Percentiles rank a stretch among this genome's conserved stretches.
Evolutionary conservation across 2,329 filamentous ascomycete species (phyloP).

Genomic region (Akanthomyces muscarius): DNA sequence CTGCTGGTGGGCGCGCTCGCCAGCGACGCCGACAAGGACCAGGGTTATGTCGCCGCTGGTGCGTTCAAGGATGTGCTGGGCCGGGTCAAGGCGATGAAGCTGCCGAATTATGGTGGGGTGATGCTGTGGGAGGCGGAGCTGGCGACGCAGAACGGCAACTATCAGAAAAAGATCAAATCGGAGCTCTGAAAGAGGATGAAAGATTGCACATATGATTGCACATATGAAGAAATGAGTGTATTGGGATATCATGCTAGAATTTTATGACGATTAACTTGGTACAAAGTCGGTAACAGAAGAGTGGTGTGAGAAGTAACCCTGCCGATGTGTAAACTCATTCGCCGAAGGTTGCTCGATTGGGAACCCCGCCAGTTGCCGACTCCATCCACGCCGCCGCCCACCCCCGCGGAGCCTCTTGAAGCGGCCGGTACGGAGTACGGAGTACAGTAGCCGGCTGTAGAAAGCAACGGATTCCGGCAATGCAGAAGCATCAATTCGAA

Average conservation of each 20-base stretch:
- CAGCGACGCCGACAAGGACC: slow-evolving; percentile 44
- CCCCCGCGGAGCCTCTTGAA: neutral
- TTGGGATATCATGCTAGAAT: too few relatives aligned
- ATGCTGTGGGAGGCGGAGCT: slow-evolving; percentile 65
- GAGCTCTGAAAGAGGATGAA: neutral
- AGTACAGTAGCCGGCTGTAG: too few relatives aligned
- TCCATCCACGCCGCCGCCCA: neutral
- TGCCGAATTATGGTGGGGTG: slow-evolving; percentile 57
- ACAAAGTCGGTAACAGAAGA: too few relatives aligned
- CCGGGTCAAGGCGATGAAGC: slow-evolving; percentile 44
- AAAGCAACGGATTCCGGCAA: too few relatives aligned
- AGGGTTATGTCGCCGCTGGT: slow-evolving; percentile 46
- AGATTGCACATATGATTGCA: neutral
- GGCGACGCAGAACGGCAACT: slow-evolving; percentile 50
- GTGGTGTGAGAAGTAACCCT: too few relatives aligned
- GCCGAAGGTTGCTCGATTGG: slow-evolving; percentile 10
- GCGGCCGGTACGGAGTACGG: neutral
- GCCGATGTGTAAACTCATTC: neutral
- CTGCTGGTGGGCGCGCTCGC: slow-evolving; percentile 57
- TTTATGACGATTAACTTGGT: neutral
- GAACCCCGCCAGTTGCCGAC: neutral
- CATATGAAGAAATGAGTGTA: neutral
- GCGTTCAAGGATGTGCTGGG: slow-evolving; percentile 47
- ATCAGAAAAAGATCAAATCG: slow-evolving; percentile 16
- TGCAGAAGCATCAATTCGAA: too few relatives aligned